These are phyloP conservation scores for Fusarium redolens DNA, from an alignment of 2,329 filamentous ascomycete genomes.

Conservation along the genomic window DNA sequence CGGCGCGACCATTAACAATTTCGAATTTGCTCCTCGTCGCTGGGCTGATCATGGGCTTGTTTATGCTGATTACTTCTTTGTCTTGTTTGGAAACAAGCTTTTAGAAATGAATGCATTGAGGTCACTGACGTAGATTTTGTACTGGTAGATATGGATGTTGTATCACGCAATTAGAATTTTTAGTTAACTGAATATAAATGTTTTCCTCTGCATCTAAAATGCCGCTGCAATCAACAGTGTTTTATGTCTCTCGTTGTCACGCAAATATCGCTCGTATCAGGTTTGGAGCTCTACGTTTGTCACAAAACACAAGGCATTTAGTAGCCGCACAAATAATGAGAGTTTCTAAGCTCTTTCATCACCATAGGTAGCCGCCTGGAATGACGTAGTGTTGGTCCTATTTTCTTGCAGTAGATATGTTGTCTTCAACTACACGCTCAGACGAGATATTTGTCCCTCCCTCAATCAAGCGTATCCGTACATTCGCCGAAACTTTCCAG, in stretches of 20 bases:
- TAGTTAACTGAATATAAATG: neutral
- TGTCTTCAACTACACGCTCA: neutral
- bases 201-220: fast-evolving
- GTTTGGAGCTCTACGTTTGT: neutral
- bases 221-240: neutral
- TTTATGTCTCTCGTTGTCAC: neutral
- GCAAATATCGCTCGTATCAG: neutral
- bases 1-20: conserved; percentile 60
- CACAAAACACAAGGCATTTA: neutral
- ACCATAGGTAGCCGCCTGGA: neutral
- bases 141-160: too few species aligned
- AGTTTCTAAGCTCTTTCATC: neutral
- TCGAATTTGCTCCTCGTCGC: conserved; percentile 56
- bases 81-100: conserved; percentile 56
- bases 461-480: too few species aligned
- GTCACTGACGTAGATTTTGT: neutral
- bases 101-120: conserved; percentile 35
- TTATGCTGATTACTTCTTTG: conserved; percentile 62
- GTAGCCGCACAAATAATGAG: neutral
- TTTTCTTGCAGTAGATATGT: neutral
- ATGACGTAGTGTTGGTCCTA: too few species aligned
- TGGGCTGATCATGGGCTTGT: conserved; percentile 61
- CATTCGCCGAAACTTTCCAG: neutral
- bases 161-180: neutral
- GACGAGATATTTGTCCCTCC: neutral